Base-by-base conservation (phyloP, 352 stramenopile genomes). In the Albugo laibachii region DNA sequence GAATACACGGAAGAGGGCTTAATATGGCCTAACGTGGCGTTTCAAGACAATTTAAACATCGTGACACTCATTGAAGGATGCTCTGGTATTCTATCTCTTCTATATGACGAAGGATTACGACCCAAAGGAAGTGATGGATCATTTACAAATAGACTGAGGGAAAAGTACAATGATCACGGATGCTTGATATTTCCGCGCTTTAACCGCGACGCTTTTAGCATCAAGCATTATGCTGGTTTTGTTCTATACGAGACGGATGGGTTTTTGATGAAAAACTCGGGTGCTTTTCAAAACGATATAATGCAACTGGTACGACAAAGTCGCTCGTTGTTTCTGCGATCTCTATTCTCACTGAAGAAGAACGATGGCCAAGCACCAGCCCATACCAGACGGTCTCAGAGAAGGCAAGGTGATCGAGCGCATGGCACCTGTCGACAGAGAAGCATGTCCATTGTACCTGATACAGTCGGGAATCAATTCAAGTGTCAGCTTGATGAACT, bases 231-330 rank as follows among this genome's bases (percentile, higher is more conserved):
- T 57, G 92, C 92, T 16, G 91, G 78, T 31, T 52, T 73, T 27
- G 92, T 98, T 45, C 79, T 63, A 11, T 98, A 98, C 69, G 70
- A 91, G 53, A 81, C 86, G 15, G 55, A 72, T 2, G 85, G 85
- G 13, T 98, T 98, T 55, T 63, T 96, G 10, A 87, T 97, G 46
- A 96, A 97, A 57, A 95, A 97, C 67, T 92, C 92, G 55, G 84
- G 96, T 45, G 81, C 85, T 12, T 60, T 97, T 42, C 81, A 93
- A 19, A 91, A 93, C 44, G 89, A 97, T 59, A 57, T 98, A 35
- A 94, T 83, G 38, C 57, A 83, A n/a, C 57, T 86, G 20, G 86
- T 89, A 65, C 65, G 73, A 19, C 58, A 57, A 10, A 84, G 70
- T 4, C 70, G 57, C 4, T 80, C 78, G 38, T 41, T 65, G 14